Evolutionary conservation across 106 monocot genomes (phyloP), one percentile per base, ranked within the genome.

Genomic region (Amphibolis antarctica): DNA sequence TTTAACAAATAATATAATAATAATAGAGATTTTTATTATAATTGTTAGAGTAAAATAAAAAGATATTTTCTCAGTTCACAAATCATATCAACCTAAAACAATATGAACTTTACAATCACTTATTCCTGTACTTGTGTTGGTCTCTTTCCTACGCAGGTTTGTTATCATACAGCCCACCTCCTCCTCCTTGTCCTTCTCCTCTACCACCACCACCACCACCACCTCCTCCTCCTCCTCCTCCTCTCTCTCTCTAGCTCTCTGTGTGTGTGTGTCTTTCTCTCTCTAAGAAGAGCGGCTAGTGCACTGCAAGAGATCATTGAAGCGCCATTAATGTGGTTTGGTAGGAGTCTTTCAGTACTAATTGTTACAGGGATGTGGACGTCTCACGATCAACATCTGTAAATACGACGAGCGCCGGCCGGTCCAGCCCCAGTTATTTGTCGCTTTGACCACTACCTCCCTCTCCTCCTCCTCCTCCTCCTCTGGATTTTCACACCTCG

Each of bases 301-400:
- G 14, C 22, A n/a, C 65, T 52, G 66, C 66, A 71, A n/a, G n/a
- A 43, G 53, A 30, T 55, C 67, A 67, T 72, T 76, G 62, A 76
- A 71, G 61, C 47, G 44, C 63, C 68, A 72, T 82, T 63, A 82
- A 78, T 82, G 62, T 11, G 57, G 82, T 77, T 82, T 62, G 82
- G 82, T 82, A 73, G 55, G 46, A 71, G 64, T 31, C 58, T 46
- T 61, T n/a, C n/a, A n/a, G n/a, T n/a, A n/a, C n/a, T n/a, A n/a
- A n/a, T n/a, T 64, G 66, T 57, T 59, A 44, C 52, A 68, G 52
- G 59, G 75, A 67, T 65, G 66, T 46, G 55, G 75, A 71, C 60
- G 69, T 64, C 59, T 69, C 52, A 44, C 48, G 43, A 53, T 65
- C n/a, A n/a, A 50, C 63, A 60, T 69, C 69, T 62, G 69, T 66